A percentile compares a stretch with the other conserved stretches of the same genome.
Evolutionary conservation across 352 stramenopile species (phyloP).

Genomic region (Phytophthora aleatoria): DNA sequence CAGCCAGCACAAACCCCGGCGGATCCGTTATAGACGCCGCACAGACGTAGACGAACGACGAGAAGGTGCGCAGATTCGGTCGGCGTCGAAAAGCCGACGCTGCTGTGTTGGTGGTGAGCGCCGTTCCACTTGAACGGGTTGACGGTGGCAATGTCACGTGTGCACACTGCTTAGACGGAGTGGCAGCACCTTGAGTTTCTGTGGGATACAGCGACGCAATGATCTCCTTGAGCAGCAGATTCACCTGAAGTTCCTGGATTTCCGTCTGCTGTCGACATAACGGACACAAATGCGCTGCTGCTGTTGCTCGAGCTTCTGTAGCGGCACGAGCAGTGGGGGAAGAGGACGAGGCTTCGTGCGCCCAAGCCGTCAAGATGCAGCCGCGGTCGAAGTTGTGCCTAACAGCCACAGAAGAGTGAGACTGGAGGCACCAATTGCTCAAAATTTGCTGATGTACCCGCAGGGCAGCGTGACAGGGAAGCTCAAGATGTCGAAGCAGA

Average conservation of each 20-base stretch:
- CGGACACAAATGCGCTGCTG: conserved; percentile 53
- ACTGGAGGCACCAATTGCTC: background rate
- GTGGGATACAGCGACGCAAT: conserved; percentile 62
- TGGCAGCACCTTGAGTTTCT: conserved; percentile 43
- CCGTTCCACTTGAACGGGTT: conserved; percentile 3
- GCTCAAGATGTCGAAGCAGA: conserved; percentile 80
- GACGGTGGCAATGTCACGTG: conserved; percentile 29
- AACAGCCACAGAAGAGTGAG: conserved; percentile 8
- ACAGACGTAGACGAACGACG: conserved; percentile 77
- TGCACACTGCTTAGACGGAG: conserved; percentile 49
- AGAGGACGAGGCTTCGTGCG: conserved; percentile 32
- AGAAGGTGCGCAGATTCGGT: conserved; percentile 60
- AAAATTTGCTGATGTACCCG: conserved; percentile 39
- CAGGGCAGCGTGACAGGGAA: conserved; percentile 78
- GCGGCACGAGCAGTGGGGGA: background rate
- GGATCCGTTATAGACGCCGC: conserved; percentile 70
- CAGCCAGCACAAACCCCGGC: conserved; percentile 74
- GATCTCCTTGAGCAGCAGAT: conserved; percentile 66
- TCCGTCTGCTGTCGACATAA: conserved; percentile 59
- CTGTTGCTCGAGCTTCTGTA: background rate
- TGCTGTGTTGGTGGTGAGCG: conserved; percentile 32
- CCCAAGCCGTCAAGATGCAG: conserved; percentile 73
- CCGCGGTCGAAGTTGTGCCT: conserved; percentile 88
- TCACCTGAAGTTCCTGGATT: conserved; percentile 60
- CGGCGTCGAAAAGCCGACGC: conserved; percentile 37